phyloP scores from a whole-genome alignment of 352 stramenopile genomes.

The Phytophthora chlamydospora region DNA sequence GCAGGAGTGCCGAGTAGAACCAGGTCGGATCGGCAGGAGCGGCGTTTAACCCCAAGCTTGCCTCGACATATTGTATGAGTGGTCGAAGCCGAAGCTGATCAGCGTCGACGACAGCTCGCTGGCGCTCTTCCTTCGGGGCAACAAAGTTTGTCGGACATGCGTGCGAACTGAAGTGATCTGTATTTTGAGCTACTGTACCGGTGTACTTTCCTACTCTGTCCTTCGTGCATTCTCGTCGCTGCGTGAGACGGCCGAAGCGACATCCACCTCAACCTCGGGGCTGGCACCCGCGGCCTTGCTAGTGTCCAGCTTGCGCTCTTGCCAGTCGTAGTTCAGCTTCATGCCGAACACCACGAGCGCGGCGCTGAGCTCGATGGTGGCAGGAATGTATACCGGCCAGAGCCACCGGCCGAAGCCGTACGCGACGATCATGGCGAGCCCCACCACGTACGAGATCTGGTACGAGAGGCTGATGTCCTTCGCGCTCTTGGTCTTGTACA shows the following conservation, averaged over 20 bases:
- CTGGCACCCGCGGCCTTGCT: conserved; percentile 27
- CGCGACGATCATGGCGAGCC: conserved; percentile 42
- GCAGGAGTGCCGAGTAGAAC: conserved; percentile 10
- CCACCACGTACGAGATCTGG: conserved; percentile 49
- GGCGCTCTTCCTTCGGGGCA: no score
- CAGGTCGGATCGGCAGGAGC: conserved; percentile 5
- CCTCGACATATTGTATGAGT: no score
- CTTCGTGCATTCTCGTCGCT: conserved; percentile 9
- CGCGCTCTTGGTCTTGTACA: conserved; percentile 62
- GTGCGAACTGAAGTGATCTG: background rate
- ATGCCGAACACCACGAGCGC: conserved; percentile 45
- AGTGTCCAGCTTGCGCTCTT: conserved; percentile 16
- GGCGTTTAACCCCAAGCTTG: background rate
- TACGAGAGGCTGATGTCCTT: conserved; percentile 56
- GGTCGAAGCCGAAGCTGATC: no score
- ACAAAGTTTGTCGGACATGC: no score
- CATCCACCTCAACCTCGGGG: conserved; percentile 25
- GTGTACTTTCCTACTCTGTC: background rate
- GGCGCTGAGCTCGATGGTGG: conserved; percentile 46
- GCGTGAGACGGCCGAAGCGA: conserved; percentile 19
- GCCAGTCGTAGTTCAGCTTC: conserved; percentile 53
- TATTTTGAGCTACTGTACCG: background rate
- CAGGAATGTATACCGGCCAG: conserved; percentile 66
- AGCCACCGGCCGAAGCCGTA: conserved; percentile 56
- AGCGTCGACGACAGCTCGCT: no score